phyloP scores from a whole-genome alignment of 306 rosid genomes.

The Cucumis sativus region Cucumber_9930_V3 NC_026660.2:25627501-25628000 shows the following conservation, averaged over 20 bases:
- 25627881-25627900: constrained; percentile 74
- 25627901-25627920: constrained; percentile 85
- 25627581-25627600: constrained; percentile 41
- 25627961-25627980: constrained; percentile 78
- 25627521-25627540: constrained; percentile 79
- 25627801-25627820: neutral
- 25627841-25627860: constrained; percentile 18
- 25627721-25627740: neutral
- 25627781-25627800: neutral
- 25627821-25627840: constrained; percentile 12
- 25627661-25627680: neutral
- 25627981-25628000: constrained; percentile 91
- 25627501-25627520: constrained; percentile 56
- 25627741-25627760: neutral
- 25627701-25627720: neutral
- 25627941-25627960: constrained; percentile 90
- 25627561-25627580: constrained; percentile 78
- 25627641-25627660: neutral
- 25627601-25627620: neutral
- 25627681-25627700: neutral
- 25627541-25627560: constrained; percentile 66
- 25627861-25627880: constrained; percentile 55
- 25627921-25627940: constrained; percentile 97
- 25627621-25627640: neutral
- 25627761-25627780: neutral